These are phyloP conservation scores for Brettanomyces naardenensis DNA, from an alignment of 805 yeast species.

Conservation along the genomic window DNA sequence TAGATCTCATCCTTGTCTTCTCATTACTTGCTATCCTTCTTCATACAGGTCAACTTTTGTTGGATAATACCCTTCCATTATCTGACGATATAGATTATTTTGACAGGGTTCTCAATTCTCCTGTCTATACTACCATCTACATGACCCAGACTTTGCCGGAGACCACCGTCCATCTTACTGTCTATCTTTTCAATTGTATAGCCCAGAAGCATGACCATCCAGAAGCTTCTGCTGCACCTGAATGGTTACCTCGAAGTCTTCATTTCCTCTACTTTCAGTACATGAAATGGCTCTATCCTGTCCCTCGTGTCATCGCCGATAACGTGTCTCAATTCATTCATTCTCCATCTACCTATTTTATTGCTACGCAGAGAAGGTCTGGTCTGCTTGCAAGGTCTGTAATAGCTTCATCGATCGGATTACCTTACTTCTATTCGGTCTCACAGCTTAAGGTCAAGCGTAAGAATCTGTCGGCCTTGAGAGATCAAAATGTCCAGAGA, in stretches of 20 bases:
- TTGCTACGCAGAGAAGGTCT: constrained; percentile 13
- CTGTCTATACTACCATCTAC: constrained; percentile 26
- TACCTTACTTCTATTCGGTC: constrained; percentile 29
- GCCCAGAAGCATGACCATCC: constrained; percentile 4
- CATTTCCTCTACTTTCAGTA: constrained; percentile 9
- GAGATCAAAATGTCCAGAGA: constrained; percentile 24
- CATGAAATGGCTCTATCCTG: background rate
- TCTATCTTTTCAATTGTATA: background rate
- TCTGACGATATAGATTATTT: constrained; percentile 39
- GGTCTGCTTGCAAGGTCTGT: constrained; percentile 14
- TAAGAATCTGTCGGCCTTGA: constrained; percentile 13
- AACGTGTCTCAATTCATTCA: constrained; percentile 11
- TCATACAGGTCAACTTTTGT: constrained; percentile 20
- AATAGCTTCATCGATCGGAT: constrained; percentile 24
- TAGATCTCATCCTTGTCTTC: constrained; percentile 17
- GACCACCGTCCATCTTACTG: constrained; percentile 11
- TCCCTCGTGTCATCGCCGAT: background rate
- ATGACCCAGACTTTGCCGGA: constrained; percentile 32
- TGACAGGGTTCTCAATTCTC: constrained; percentile 30
- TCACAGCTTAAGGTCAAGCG: constrained; percentile 22
- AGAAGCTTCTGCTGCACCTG: constrained; percentile 5
- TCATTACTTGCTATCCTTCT: constrained; percentile 13
- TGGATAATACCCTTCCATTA: constrained; percentile 35
- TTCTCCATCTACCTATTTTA: constrained; percentile 21
- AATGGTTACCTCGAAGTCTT: constrained; percentile 8